A percentile compares a stretch with the other conserved stretches of the same genome.
Evolutionary conservation across 2,329 filamentous ascomycete species (phyloP).

Genomic region (Trichoderma atroviride): DNA sequence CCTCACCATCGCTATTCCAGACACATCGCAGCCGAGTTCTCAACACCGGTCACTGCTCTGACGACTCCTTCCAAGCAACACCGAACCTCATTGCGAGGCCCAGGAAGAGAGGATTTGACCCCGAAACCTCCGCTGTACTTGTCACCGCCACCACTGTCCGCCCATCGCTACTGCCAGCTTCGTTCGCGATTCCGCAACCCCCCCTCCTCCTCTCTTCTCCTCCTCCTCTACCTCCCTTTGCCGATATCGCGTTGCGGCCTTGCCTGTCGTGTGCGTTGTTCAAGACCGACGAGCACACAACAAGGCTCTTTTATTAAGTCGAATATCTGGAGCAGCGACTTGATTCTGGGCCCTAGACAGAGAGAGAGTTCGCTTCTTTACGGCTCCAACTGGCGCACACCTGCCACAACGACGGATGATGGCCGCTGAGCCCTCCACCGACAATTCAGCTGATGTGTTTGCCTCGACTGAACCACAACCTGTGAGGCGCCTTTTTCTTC

Average conservation of each 20-base stretch:
- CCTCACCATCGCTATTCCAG: slow-evolving; percentile 35
- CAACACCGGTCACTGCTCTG: slow-evolving; percentile 30
- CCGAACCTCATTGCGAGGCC: slow-evolving; percentile 27
- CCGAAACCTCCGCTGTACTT: slow-evolving; percentile 18
- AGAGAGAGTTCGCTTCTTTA: slow-evolving; percentile 36
- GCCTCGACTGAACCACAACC: slow-evolving; percentile 49
- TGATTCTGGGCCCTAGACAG: slow-evolving; percentile 18
- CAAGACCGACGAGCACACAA: background rate
- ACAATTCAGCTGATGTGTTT: slow-evolving; percentile 58
- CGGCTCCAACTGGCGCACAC: slow-evolving; percentile 39
- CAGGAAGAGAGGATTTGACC: slow-evolving; percentile 27
- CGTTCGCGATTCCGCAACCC: slow-evolving; percentile 11
- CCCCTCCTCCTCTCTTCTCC: slow-evolving; percentile 16
- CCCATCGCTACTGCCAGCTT: slow-evolving; percentile 4
- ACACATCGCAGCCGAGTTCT: slow-evolving; percentile 33
- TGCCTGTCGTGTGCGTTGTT: background rate
- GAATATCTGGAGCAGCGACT: background rate
- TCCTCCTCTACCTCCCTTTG: slow-evolving; percentile 1
- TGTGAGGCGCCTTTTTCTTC: slow-evolving; percentile 40
- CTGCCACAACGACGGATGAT: slow-evolving; percentile 59
- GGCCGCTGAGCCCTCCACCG: slow-evolving; percentile 63
- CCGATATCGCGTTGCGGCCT: slow-evolving; percentile 9
- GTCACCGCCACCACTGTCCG: background rate
- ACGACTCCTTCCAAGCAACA: slow-evolving; percentile 29
- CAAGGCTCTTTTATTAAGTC: background rate